Evolutionary conservation across 352 stramenopile genomes (phyloP).

Genomic region (Thalassiosira mediterranea): DNA sequence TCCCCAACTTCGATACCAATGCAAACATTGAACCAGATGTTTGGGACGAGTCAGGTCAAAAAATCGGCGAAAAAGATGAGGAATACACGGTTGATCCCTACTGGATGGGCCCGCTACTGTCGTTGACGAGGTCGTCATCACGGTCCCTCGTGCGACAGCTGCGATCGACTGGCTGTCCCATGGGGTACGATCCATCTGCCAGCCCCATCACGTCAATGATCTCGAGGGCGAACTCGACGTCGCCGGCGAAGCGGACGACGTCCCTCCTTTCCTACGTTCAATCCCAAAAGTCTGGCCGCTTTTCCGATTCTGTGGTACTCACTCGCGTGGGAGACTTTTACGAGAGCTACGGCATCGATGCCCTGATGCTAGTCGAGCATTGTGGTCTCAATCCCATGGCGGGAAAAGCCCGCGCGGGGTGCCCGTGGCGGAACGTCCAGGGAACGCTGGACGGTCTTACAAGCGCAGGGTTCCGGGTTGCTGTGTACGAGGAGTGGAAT

Average conservation of each 20-base stretch:
- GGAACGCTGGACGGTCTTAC: conserved; percentile 84
- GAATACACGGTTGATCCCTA: conserved; percentile 58
- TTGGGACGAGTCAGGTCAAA: no score
- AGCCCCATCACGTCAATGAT: conserved; percentile 22
- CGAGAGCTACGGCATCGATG: conserved; percentile 87
- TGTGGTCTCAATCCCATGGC: conserved; percentile 88
- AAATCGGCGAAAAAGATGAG: not conserved
- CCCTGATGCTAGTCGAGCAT: conserved; percentile 86
- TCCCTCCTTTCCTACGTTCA: conserved; percentile 67
- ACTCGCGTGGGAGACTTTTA: conserved; percentile 88
- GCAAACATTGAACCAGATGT: not conserved
- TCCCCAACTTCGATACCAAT: conserved; percentile 10
- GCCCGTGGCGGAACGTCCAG: conserved; percentile 84
- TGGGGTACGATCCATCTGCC: conserved; percentile 74
- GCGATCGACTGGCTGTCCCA: conserved; percentile 61
- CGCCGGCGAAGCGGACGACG: conserved; percentile 41
- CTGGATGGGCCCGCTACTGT: conserved; percentile 64
- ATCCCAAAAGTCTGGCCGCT: conserved; percentile 62
- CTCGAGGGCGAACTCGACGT: conserved; percentile 6
- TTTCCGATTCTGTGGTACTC: conserved; percentile 77
- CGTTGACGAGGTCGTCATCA: conserved; percentile 58
- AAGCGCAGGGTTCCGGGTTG: conserved; percentile 79
- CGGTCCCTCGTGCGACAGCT: conserved; percentile 64
- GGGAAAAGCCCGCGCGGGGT: conserved; percentile 84
- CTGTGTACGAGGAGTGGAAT: conserved; percentile 86